Conservation (phyloP, 2,329 filamentous ascomycete genomes). For the Cladosporium sp. region DNA sequence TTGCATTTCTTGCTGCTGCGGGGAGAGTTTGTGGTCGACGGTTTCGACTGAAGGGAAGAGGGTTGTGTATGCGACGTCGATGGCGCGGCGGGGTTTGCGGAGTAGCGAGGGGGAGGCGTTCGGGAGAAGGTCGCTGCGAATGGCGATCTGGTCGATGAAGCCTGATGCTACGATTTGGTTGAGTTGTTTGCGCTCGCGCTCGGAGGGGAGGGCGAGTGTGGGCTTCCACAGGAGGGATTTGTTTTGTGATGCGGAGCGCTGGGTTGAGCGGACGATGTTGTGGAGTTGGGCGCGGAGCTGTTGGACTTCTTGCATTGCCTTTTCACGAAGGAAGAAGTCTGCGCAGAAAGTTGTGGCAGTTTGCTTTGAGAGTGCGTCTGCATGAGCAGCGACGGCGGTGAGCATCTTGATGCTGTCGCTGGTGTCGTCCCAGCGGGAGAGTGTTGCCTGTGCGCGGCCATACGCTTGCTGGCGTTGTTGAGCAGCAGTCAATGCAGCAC, state of each 20-base stretch:
- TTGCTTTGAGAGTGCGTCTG: conserved; percentile 57
- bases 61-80: conserved; percentile 87
- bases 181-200: conserved; percentile 67
- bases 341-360: conserved; percentile 61
- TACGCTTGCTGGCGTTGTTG: conserved; percentile 61
- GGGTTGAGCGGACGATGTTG: conserved; percentile 60
- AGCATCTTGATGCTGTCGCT: conserved; percentile 89
- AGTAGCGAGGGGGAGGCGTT: conserved; percentile 56
- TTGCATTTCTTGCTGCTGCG: conserved; percentile 48
- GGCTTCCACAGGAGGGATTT: conserved; percentile 27
- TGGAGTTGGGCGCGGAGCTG: conserved; percentile 81
- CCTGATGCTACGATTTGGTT: conserved; percentile 90
- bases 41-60: conserved; percentile 61
- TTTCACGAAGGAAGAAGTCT: conserved; percentile 78
- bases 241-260: conserved; percentile 5
- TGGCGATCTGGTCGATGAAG: conserved; percentile 91
- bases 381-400: conserved; percentile 82
- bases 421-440: conserved; percentile 74
- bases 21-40: conserved; percentile 19
- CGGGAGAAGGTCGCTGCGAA: conserved; percentile 75
- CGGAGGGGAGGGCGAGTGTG: conserved; percentile 54
- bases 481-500: conserved; percentile 48
- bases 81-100: conserved; percentile 74
- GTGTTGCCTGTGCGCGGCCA: conserved; percentile 71
- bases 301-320: conserved; percentile 79